A percentile compares a stretch with the other conserved stretches of the same genome.
Conservation (phyloP, 768 basidiomycete genomes). For the Agaricus subrufescens region DNA sequence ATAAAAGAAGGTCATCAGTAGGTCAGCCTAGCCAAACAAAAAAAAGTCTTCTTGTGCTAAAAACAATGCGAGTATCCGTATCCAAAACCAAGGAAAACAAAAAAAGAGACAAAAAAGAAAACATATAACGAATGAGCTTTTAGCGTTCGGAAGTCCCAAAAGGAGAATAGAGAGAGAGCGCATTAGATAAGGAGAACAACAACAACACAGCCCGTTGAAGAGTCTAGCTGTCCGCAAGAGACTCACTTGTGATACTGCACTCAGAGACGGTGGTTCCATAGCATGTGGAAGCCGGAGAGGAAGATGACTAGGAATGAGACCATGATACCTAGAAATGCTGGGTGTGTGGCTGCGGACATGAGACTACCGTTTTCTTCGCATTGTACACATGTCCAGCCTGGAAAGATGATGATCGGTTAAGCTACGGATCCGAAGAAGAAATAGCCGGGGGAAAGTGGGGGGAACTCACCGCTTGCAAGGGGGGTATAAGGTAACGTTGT, state of each 20-base stretch:
- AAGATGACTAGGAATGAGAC: constrained; percentile 60
- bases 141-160: constrained; percentile 8
- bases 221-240: neutral
- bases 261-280: constrained; percentile 28
- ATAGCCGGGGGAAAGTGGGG: too few relatives aligned
- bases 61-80: too few relatives aligned
- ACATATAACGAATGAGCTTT: neutral
- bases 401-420: neutral
- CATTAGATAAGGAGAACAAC: neutral
- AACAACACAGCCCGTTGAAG: neutral
- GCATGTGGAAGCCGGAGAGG: constrained; percentile 58
- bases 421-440: neutral
- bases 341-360: constrained; percentile 37
- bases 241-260: neutral
- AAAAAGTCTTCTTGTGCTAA: too few relatives aligned
- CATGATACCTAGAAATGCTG: constrained; percentile 49
- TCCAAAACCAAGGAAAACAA: too few relatives aligned
- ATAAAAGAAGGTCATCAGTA: too few relatives aligned
- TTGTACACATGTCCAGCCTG: constrained; percentile 54
- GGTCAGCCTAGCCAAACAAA: too few relatives aligned
- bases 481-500: constrained; percentile 70
- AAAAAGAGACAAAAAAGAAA: neutral
- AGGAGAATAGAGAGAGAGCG: neutral
- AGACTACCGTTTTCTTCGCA: constrained; percentile 35
- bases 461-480: constrained; percentile 31